phyloP scores from a whole-genome alignment of 2,329 filamentous ascomycete genomes.

The Aspergillus clavatus region DNA sequence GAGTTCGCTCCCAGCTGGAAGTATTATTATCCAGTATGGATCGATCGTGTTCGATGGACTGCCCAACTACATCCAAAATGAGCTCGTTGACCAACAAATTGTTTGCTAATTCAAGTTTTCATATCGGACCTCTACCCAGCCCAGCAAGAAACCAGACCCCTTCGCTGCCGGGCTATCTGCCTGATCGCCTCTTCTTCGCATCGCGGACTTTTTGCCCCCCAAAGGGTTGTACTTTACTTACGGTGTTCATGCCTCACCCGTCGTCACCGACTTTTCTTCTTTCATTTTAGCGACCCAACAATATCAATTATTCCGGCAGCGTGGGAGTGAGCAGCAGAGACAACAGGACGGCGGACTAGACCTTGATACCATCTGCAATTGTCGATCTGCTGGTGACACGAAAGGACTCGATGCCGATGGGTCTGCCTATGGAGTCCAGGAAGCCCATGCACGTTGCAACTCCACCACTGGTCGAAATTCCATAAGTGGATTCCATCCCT shows the following conservation, averaged over 20 bases:
- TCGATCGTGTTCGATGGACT: too few relatives aligned
- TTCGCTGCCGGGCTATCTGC: neutral
- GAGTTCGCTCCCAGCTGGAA: too few relatives aligned
- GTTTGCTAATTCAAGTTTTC: neutral
- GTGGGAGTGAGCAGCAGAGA: neutral
- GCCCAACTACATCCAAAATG: neutral
- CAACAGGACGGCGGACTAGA: conserved; percentile 1
- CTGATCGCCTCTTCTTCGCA: neutral
- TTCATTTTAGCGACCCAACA: neutral
- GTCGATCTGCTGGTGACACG: conserved; percentile 3
- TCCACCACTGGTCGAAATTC: neutral
- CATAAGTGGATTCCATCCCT: neutral
- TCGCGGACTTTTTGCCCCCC: neutral
- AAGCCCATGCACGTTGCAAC: neutral
- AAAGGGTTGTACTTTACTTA: too few relatives aligned
- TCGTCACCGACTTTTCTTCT: neutral
- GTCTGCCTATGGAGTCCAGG: neutral
- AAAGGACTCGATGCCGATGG: neutral
- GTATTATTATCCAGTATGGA: too few relatives aligned
- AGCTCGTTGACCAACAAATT: neutral
- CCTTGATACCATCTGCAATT: neutral
- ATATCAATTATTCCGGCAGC: neutral
- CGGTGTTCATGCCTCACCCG: neutral
- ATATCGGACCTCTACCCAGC: too few relatives aligned
- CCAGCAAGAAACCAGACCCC: neutral